These are phyloP conservation scores for Anisodus acutangulus DNA, from an alignment of 257 asterid species.

Conservation along the genomic window DNA sequence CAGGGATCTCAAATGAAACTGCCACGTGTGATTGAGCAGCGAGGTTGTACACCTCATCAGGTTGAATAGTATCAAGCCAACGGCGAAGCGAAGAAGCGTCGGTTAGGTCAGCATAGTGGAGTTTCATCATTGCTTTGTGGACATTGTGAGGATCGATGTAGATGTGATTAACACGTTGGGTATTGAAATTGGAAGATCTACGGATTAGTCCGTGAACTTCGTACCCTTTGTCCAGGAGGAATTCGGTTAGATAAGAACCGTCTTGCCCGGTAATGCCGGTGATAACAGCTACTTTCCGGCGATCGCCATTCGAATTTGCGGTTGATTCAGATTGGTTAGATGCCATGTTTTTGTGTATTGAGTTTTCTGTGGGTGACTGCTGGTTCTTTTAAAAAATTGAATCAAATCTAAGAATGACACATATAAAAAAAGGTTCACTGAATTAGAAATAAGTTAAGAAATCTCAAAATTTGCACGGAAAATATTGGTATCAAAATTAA, in stretches of 20 bases:
- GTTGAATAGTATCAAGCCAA: slow-evolving; percentile 82
- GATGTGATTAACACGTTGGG: slow-evolving; percentile 94
- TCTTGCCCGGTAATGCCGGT: slow-evolving; percentile 99
- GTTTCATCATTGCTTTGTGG: slow-evolving; percentile 84
- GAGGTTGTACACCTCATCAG: slow-evolving; percentile 96
- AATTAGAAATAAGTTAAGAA: not conserved
- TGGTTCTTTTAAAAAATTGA: not conserved
- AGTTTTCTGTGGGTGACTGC: no score
- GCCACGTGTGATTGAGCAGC: slow-evolving; percentile 99
- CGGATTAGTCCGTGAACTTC: slow-evolving; percentile 96
- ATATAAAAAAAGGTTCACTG: not conserved
- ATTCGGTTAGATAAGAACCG: slow-evolving; percentile 92
- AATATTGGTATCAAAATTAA: no score
- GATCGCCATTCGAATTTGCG: slow-evolving; percentile 38
- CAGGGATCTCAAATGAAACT: slow-evolving; percentile 97
- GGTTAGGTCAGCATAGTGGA: slow-evolving; percentile 92
- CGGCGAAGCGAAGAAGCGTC: slow-evolving; percentile 98
- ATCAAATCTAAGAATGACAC: not conserved
- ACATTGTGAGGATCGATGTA: slow-evolving; percentile 98
- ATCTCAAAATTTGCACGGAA: not conserved
- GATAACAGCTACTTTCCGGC: slow-evolving; percentile 73
- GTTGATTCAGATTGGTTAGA: slow-evolving; percentile 39
- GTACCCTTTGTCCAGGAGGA: slow-evolving; percentile 82
- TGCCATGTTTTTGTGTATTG: not conserved
- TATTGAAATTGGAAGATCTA: slow-evolving; percentile 94